A percentile compares a stretch with the other conserved stretches of the same genome.
Conservation (phyloP, 345 rosid genomes). For the Lepidium africanum region DNA sequence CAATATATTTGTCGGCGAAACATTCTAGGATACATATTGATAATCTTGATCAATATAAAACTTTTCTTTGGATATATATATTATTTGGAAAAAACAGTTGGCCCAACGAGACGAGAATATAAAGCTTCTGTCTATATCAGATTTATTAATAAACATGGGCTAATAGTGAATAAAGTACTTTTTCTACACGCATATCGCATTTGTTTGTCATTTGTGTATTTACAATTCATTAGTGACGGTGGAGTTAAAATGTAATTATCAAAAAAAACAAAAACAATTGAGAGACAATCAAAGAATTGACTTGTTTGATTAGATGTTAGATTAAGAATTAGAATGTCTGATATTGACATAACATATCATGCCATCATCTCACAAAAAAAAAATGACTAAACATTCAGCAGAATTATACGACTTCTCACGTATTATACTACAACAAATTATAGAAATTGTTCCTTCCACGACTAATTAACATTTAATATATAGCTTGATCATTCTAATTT, state of each 20-base stretch:
- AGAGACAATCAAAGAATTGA: not conserved
- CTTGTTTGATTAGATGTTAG: not conserved
- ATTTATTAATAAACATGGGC: slow-evolving; percentile 3
- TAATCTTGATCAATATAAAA: slow-evolving; percentile 2
- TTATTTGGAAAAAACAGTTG: slow-evolving; percentile 11
- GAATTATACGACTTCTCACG: slow-evolving; percentile 2
- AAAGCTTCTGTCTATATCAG: slow-evolving; percentile 9
- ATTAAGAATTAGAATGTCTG: not conserved
- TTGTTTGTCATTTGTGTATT: not conserved
- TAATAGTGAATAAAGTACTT: slow-evolving; percentile 6
- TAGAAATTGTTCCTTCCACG: slow-evolving; percentile 2
- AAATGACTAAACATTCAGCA: not conserved
- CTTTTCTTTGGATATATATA: not conserved
- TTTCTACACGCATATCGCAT: not conserved
- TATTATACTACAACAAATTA: not conserved
- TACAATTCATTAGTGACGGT: not conserved
- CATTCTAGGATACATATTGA: not conserved
- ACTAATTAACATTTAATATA: not conserved
- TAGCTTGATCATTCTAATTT: slow-evolving; percentile 6
- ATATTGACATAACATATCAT: not conserved
- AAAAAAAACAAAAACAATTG: not conserved
- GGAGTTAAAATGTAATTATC: not conserved
- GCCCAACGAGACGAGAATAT: slow-evolving; percentile 19
- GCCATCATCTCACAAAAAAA: not conserved
- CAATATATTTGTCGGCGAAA: not conserved